Percentiles rank a stretch among this genome's conserved stretches.
Evolutionary conservation across 164 flowering plant species (phyloP).

Genomic region (Chimonanthus salicifolius): DNA sequence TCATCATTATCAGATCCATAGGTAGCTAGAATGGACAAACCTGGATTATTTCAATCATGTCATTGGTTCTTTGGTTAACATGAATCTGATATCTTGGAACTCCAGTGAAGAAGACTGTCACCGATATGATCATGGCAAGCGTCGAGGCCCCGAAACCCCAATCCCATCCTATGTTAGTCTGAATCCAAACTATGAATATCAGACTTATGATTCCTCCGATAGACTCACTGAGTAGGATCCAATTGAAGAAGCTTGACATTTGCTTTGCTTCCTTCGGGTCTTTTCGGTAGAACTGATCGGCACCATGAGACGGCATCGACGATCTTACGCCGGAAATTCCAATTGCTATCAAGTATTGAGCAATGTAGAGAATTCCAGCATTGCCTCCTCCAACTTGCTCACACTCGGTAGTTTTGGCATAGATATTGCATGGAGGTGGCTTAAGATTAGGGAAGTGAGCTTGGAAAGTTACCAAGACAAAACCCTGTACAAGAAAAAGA

Average conservation of each 20-base stretch:
- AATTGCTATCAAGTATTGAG: slow-evolving; percentile 42
- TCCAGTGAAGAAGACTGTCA: slow-evolving; percentile 35
- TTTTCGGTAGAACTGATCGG: slow-evolving; percentile 70
- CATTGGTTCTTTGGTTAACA: slow-evolving; percentile 17
- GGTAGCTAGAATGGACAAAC: slow-evolving; percentile 11
- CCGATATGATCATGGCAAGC: slow-evolving; percentile 32
- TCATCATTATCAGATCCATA: neutral
- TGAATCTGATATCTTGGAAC: slow-evolving; percentile 42
- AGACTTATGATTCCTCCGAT: slow-evolving; percentile 45
- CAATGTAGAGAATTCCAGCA: slow-evolving; percentile 34
- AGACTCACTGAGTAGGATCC: slow-evolving; percentile 36
- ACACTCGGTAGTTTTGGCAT: slow-evolving; percentile 26
- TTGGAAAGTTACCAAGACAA: slow-evolving; percentile 48
- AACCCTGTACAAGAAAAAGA: slow-evolving; percentile 33
- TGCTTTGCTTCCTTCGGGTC: slow-evolving; percentile 49
- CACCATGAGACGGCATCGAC: slow-evolving; percentile 55
- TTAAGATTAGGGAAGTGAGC: slow-evolving; percentile 44
- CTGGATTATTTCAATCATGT: slow-evolving; percentile 26
- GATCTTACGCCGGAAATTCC: slow-evolving; percentile 60
- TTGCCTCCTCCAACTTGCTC: slow-evolving; percentile 27
- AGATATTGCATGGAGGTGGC: slow-evolving; percentile 41
- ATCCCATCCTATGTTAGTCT: slow-evolving; percentile 59
- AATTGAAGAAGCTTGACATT: slow-evolving; percentile 67
- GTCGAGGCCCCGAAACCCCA: slow-evolving; percentile 51
- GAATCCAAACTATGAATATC: slow-evolving; percentile 53